These are phyloP conservation scores for Lyophyllum decastes DNA, from an alignment of 768 basidiomycete genomes.

Conservation along the genomic window DNA sequence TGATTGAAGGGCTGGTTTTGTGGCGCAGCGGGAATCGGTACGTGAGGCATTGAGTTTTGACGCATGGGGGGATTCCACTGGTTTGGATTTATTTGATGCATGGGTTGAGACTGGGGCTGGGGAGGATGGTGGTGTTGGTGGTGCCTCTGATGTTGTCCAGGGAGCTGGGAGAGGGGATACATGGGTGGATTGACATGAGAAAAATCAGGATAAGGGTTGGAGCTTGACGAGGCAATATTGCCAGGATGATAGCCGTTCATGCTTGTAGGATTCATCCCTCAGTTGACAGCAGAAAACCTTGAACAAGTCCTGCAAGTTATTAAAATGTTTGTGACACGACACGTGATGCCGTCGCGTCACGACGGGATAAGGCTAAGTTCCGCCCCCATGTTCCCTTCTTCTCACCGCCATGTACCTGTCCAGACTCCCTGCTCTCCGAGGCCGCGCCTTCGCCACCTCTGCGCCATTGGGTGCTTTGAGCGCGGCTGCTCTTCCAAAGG, in stretches of 20 bases:
- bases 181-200: constrained; percentile 13
- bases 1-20: constrained; percentile 36
- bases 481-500: constrained; percentile 56
- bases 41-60: constrained; percentile 14
- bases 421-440: constrained; percentile 27
- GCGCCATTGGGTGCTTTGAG: constrained; percentile 49
- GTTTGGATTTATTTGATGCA: constrained; percentile 14
- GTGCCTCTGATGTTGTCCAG: constrained; percentile 1
- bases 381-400: background rate
- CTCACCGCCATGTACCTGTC: constrained; percentile 31
- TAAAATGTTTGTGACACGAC: constrained; percentile 6
- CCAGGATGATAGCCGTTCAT: constrained; percentile 32
- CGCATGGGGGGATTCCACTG: constrained; percentile 30
- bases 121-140: constrained; percentile 26
- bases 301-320: background rate
- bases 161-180: constrained; percentile 4
- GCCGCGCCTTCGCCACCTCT: constrained; percentile 47
- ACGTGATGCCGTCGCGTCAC: constrained; percentile 23
- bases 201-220: constrained; percentile 32
- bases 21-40: constrained; percentile 25
- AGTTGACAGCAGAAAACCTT: constrained; percentile 4
- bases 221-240: constrained; percentile 35
- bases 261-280: constrained; percentile 22
- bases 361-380: background rate
- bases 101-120: constrained; percentile 25